Base-by-base conservation (phyloP, 2,329 filamentous ascomycete species). In the Coniochaeta sp. region DNA sequence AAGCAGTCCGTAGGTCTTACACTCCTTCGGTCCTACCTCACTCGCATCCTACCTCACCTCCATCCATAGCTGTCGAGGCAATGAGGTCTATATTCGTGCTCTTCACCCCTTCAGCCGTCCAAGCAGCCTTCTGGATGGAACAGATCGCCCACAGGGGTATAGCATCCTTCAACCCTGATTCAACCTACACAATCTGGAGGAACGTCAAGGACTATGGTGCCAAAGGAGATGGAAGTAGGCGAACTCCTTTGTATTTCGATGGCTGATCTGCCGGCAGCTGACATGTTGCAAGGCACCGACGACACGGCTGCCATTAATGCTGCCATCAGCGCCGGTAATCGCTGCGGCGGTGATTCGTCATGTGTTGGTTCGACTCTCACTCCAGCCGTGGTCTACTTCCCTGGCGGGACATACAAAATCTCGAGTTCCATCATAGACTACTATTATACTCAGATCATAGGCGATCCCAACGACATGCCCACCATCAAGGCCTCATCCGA, bases 361-460 rank as follows among this genome's bases (percentile, higher is more conserved):
- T 74, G 74, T 64, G 60, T 68, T 38, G 71, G 71, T n/a, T 72
- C 68, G 5, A 70, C 69, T 43, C 66, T 61, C 7, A 66, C 65
- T 0, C 69, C 69, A 3, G 69, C 69, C 17, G 60, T 67, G 22
- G 65, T 71, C 7, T 71, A 71, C 64, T 69, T 71, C 16, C 69
- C 69, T 12, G 61, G 65, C 17, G 69, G 69, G 9, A 91, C 87
- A 3, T 93, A 93, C 68, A 68, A 87, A 3, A 83, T 93, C 61
- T 87, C 81, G 59, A 81, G 76, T 65, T 87, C 89, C 5, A 86
- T 93, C 62, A 74, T 90, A 57, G 83, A 89, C 71, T 86, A 87
- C 74, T 95, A 92, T 75, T 91, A 91, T 71, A 92, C 90, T 2
- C 88, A 91, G 70, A 79, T 93, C 63, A 80, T 91, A 33, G 89